phyloP scores from a whole-genome alignment of 202 grass and related monocot genomes.

The Setaria italica region DNA sequence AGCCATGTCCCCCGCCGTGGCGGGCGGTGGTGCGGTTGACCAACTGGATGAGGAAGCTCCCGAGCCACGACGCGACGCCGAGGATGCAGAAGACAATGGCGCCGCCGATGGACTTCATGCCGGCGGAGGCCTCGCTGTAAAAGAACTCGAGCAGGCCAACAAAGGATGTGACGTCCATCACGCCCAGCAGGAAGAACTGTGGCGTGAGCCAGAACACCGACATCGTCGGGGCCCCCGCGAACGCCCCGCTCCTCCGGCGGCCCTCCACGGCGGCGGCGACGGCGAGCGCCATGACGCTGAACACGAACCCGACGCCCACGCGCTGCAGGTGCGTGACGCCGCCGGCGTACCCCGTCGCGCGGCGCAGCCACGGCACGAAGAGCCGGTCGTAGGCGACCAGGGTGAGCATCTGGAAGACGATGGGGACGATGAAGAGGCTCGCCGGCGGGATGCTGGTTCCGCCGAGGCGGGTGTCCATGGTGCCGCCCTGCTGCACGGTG shows the following conservation, averaged over 20 bases:
- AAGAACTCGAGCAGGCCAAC: slow-evolving; percentile 59
- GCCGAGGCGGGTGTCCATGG: slow-evolving; percentile 73
- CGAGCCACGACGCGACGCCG: slow-evolving; percentile 60
- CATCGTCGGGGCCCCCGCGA: slow-evolving; percentile 24
- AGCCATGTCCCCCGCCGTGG: slow-evolving; percentile 40
- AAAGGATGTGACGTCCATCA: slow-evolving; percentile 72
- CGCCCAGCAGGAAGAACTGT: slow-evolving; percentile 64
- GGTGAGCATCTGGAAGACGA: slow-evolving; percentile 64
- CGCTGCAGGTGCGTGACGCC: slow-evolving; percentile 73
- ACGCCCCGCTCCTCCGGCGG: neutral
- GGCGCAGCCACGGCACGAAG: slow-evolving; percentile 53
- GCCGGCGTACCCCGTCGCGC: slow-evolving; percentile 50
- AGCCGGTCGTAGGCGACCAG: slow-evolving; percentile 58
- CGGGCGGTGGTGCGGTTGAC: slow-evolving; percentile 56
- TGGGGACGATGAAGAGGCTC: slow-evolving; percentile 66
- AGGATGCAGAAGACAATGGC: slow-evolving; percentile 66
- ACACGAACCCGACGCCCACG: slow-evolving; percentile 60
- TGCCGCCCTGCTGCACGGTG: slow-evolving; percentile 70
- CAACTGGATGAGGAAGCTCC: slow-evolving; percentile 49
- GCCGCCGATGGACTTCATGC: slow-evolving; percentile 72
- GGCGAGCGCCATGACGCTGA: slow-evolving; percentile 29
- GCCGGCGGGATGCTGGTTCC: slow-evolving; percentile 57
- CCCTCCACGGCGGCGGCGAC: slow-evolving; percentile 62
- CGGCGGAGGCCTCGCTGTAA: slow-evolving; percentile 56
- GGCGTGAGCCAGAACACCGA: slow-evolving; percentile 66